Conservation (phyloP, 208 protist genomes). For the Tritrichomonas musculus region DNA sequence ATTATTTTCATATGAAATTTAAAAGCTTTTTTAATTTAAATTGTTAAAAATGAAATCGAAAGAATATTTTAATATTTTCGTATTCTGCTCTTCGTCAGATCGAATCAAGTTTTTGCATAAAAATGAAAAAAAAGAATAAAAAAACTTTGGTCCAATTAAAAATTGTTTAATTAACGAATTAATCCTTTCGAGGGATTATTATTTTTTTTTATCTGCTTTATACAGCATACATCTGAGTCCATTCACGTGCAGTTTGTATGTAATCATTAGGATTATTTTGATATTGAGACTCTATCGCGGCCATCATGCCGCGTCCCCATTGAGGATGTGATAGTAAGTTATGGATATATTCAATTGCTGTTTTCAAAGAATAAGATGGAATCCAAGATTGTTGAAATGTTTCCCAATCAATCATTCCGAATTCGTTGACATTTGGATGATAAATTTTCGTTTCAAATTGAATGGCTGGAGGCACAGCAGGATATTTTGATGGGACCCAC, state of each 20-base stretch:
- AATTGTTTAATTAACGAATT: no score
- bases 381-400: background rate
- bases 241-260: background rate
- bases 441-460: background rate
- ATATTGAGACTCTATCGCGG: background rate
- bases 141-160: no score
- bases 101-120: no score
- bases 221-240: background rate
- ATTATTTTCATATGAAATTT: no score
- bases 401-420: background rate
- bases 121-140: no score
- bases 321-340: background rate
- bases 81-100: no score
- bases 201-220: no score
- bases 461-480: background rate
- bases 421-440: conserved; percentile 25
- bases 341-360: background rate
- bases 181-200: no score
- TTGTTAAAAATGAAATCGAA: no score
- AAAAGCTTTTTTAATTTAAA: no score
- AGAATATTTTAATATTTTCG: no score
- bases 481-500: background rate
- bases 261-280: background rate
- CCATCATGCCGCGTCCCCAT: background rate
- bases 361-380: background rate